Percentiles rank a stretch among this genome's conserved stretches.
These are phyloP conservation scores for Neofusicoccum umdonicola DNA, from an alignment of 2,329 filamentous ascomycete genomes.

Conservation along the genomic window DNA sequence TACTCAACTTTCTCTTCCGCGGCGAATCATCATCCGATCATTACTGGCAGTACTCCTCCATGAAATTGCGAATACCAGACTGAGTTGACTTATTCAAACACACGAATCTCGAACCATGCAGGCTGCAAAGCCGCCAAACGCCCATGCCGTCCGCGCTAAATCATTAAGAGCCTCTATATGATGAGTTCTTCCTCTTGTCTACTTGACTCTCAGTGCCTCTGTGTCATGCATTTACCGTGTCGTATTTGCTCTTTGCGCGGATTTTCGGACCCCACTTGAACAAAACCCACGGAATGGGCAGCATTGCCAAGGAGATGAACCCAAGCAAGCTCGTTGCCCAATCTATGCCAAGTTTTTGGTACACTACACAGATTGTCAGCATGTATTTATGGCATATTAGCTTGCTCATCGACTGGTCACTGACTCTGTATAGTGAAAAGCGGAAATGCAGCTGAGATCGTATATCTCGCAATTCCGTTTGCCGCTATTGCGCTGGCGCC, in stretches of 20 bases:
- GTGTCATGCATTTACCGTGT: constrained; percentile 16
- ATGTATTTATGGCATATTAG: background rate
- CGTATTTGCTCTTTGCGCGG: constrained; percentile 27
- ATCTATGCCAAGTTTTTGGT: background rate
- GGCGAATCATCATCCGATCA: too few species aligned
- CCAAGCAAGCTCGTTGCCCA: constrained; percentile 10
- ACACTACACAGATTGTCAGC: constrained; percentile 19
- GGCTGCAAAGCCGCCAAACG: too few species aligned
- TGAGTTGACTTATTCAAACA: too few species aligned
- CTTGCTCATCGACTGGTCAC: background rate
- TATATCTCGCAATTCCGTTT: constrained; percentile 39
- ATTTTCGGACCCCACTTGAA: constrained; percentile 29
- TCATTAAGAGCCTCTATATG: background rate
- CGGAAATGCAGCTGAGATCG: constrained; percentile 29
- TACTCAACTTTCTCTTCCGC: too few species aligned
- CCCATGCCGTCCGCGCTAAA: too few species aligned
- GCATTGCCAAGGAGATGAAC: constrained; percentile 13
- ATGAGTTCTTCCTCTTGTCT: background rate
- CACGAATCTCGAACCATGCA: too few species aligned
- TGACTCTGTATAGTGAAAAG: constrained; percentile 8
- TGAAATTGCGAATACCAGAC: too few species aligned
- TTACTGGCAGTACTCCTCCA: too few species aligned
- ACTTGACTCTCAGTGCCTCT: too few species aligned
- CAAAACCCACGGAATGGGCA: constrained; percentile 31
- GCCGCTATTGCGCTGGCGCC: constrained; percentile 38